These are phyloP conservation scores for Globisporangium carolinianum DNA, from an alignment of 352 stramenopile species.

Conservation along the genomic window DNA sequence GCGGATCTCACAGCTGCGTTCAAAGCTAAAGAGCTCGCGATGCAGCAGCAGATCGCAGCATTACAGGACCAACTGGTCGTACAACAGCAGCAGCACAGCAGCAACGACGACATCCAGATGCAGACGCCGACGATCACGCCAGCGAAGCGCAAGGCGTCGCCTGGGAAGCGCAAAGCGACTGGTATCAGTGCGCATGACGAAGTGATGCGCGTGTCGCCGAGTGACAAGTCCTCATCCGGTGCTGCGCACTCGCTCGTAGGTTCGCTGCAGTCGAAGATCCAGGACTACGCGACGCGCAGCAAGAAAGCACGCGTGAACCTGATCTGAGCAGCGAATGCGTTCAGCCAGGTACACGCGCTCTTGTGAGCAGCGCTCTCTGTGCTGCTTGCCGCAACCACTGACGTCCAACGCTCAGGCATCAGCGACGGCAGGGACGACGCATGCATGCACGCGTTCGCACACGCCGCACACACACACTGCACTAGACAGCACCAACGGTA, in stretches of 20 bases:
- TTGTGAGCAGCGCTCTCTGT: no score
- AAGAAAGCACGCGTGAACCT: conserved; percentile 53
- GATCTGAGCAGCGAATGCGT: conserved; percentile 17
- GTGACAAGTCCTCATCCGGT: conserved; percentile 26
- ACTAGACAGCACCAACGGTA: background rate
- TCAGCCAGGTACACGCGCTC: background rate
- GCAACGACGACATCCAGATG: conserved; percentile 29
- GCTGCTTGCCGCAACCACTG: no score
- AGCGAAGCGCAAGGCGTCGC: conserved; percentile 28
- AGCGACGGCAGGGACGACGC: no score
- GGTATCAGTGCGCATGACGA: conserved; percentile 30
- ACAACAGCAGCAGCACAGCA: conserved; percentile 11
- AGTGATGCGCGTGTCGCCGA: conserved; percentile 16
- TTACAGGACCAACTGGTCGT: conserved; percentile 36
- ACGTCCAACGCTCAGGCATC: background rate
- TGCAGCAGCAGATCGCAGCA: conserved; percentile 59
- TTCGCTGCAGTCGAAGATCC: conserved; percentile 37
- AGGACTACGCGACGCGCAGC: conserved; percentile 33
- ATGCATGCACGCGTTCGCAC: background rate
- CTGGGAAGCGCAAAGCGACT: conserved; percentile 46
- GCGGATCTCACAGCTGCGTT: conserved; percentile 46
- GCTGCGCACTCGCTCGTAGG: conserved; percentile 39
- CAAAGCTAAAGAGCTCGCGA: conserved; percentile 58
- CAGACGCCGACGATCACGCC: conserved; percentile 18
- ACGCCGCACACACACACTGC: background rate